phyloP scores from a whole-genome alignment of 108 stramenopile genomes.

The Bacterosira constricta region DNA sequence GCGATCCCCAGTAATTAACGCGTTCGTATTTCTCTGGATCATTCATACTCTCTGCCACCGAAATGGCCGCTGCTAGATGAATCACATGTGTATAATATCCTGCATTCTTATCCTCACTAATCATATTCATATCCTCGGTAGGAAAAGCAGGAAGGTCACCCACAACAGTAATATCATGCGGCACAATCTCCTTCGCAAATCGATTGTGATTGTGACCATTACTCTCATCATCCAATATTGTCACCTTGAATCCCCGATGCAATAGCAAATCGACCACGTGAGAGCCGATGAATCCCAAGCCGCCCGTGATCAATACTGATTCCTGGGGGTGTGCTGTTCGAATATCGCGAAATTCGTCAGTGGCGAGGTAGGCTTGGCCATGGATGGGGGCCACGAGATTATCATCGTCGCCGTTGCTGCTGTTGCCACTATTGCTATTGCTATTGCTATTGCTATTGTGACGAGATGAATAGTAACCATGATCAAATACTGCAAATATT shows the following conservation, averaged over 20 bases:
- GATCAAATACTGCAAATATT: too few relatives aligned
- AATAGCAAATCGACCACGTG: conserved; percentile 69
- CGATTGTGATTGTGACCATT: conserved; percentile 53
- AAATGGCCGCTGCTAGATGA: conserved; percentile 61
- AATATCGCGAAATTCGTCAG: conserved; percentile 32
- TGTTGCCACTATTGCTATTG: background rate
- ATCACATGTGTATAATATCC: conserved; percentile 68
- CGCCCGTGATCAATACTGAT: conserved; percentile 80
- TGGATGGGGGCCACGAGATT: conserved; percentile 19
- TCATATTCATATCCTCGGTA: conserved; percentile 37
- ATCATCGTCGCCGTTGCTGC: background rate
- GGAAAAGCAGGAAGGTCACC: conserved; percentile 36
- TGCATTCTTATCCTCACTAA: conserved; percentile 54
- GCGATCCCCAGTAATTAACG: conserved; percentile 46
- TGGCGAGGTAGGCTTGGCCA: conserved; percentile 30
- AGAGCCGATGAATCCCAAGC: conserved; percentile 84
- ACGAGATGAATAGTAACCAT: too few relatives aligned
- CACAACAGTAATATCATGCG: conserved; percentile 47
- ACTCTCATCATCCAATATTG: conserved; percentile 76
- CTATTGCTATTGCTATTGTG: too few relatives aligned
- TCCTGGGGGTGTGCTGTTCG: conserved; percentile 30
- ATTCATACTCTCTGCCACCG: conserved; percentile 61
- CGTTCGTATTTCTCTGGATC: conserved; percentile 49
- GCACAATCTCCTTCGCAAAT: conserved; percentile 36
- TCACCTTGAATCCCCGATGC: conserved; percentile 75